Base-by-base conservation (phyloP, 805 yeast genomes). In the Metschnikowia henanensis region DNA sequence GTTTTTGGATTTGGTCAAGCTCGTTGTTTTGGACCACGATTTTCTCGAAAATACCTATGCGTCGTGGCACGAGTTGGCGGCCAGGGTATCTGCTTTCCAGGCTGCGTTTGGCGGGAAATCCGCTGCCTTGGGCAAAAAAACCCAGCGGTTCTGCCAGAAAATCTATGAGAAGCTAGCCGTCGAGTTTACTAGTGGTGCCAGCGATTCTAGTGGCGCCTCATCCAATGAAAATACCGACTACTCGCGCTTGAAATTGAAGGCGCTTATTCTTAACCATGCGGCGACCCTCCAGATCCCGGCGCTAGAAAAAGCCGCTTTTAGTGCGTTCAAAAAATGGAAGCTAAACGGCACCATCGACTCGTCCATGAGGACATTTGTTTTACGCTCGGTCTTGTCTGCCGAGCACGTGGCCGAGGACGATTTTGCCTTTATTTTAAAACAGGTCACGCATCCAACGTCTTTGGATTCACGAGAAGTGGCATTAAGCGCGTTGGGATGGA, bases 381-480 rank as follows among this genome's bases (percentile, higher is more conserved):
- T 71, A 52, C 57, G 65, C 8, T 66, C 80, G 3, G 57, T 79
- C 25, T 59, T 75, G 5, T 52, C 74, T 1, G 66, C 72, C n/a
- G 51, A 64, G 4, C 52, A 57, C 12, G 61, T 58, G 6, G 58
- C 43, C 50, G 60, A 49, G 53, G 64, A 20, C 47, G 74, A 48
- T 61, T 75, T 61, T 59, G 73, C 41, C 16, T 56, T 50, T 3
- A 68, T 81, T 5, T 49, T 74, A 42, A 50, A 65, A n/a, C 83
- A 81, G 56, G 75, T 75, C 22, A 58, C 62, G 9, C 49, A 61
- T 10, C 85, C 88, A 8, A 56, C 74, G 2, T 63, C 84, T 6
- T 70, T 80, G 41, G 87, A 81, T 58, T 74, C 79, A 2, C 60
- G 81, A 40, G 88, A 83, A 60, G 66, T 76, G 39, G 81, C 84